Base-by-base conservation (phyloP, 352 stramenopile species). In the Phytophthora brassicae region DNA sequence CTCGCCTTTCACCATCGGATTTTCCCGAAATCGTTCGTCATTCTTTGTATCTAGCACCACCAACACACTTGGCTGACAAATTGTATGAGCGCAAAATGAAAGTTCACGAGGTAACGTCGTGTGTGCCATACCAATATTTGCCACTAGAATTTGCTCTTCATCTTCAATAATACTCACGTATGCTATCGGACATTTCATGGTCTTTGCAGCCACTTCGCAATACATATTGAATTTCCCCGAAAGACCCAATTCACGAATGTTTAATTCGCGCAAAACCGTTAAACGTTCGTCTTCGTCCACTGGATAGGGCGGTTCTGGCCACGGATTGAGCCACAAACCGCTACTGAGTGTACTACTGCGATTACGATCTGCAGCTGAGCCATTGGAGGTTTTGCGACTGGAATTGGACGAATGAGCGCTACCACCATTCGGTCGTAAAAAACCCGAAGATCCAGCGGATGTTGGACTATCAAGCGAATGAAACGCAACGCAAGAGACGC, bases 201-300 rank as follows among this genome's bases (percentile, higher is more conserved):
- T 92, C 80, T 95, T 93, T 59, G 82, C 79, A 4, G 82, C 82
- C 38, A 95, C 81, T 51, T 93, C 86, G 58, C 86, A 95, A 44
- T 93, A 92, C 81, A 90, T 92, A 67, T 93, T 92, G 64, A 94
- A 95, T 67, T 89, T 90, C 57, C 85, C 81, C 3, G 81, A 90
- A 5, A 70, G 71, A 4, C 82, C 79, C 11, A 91, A 72, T 22
- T 91, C 80, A 14, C 73, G 81, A 47, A 93, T 90, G 60, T 93
- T 90, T 65, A 95, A 75, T 11, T 90, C 79, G 3, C 77, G 83
- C n/a, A 95, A 44, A 7, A 86, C 84, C 1, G 52, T 68, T 17
- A 95, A 69, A 8, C 86, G 86, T 46, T 91, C 84, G 33, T 89
- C 78, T 68, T 95, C 86, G 47, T 94, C 79, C 5, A 88, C 73